phyloP scores from a whole-genome alignment of 140 eudicot genomes.

The Stevia rebaudiana region DNA sequence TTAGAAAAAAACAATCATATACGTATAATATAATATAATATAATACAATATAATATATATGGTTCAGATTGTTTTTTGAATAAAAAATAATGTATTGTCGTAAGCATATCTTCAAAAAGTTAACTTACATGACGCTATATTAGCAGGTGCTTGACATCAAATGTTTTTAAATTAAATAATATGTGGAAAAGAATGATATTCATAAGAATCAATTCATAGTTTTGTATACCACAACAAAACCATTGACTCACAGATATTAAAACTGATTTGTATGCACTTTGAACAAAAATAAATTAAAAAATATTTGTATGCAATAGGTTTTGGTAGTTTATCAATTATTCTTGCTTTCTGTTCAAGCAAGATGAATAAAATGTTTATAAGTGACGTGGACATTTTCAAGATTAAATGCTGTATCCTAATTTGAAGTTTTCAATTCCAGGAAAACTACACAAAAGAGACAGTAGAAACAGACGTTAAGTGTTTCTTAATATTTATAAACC shows the following conservation, averaged over 20 bases:
- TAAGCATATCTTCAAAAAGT: not conserved
- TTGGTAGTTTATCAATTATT: not conserved
- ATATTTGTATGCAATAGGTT: not conserved
- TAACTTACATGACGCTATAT: not conserved
- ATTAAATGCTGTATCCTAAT: not conserved
- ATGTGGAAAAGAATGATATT: constrained; percentile 5
- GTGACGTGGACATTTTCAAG: constrained; percentile 5
- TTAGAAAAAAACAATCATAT: not conserved
- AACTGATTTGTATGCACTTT: constrained; percentile 1
- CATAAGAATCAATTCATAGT: not conserved
- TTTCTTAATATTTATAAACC: too few species aligned
- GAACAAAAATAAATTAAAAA: not conserved
- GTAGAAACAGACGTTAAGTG: too few species aligned
- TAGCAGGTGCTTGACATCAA: not conserved
- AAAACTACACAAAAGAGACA: too few species aligned
- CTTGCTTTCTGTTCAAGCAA: not conserved
- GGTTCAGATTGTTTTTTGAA: constrained; percentile 16
- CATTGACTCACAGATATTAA: not conserved
- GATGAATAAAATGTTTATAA: not conserved
- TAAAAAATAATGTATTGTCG: not conserved
- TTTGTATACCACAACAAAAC: not conserved
- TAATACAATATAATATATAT: too few species aligned
- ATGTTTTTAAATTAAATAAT: constrained; percentile 1
- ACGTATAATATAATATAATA: not conserved
- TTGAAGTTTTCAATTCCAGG: not conserved